phyloP scores from a whole-genome alignment of 495 filamentous ascomycete species.

The Trichoderma erinaceum region DNA sequence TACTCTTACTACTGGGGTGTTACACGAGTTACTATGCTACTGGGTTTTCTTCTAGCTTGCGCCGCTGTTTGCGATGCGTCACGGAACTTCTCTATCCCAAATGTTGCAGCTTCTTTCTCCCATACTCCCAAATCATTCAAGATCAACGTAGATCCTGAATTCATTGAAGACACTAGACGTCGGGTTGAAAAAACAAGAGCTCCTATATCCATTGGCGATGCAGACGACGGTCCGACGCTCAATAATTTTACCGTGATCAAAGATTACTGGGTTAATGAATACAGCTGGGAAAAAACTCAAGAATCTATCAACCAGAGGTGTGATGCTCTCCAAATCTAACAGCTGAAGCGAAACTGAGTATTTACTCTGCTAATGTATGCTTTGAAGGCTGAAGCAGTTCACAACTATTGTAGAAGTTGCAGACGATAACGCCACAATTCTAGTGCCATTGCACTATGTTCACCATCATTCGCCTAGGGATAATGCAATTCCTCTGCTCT shows the following conservation, averaged over 20 bases:
- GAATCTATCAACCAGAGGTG: not conserved
- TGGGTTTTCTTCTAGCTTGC: too few species aligned
- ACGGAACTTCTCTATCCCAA: not conserved
- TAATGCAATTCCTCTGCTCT: conserved; percentile 50
- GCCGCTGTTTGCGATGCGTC: too few species aligned
- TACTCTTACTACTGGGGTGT: too few species aligned
- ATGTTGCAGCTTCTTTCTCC: not conserved
- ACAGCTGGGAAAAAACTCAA: conserved; percentile 12
- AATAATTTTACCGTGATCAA: not conserved
- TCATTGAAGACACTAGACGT: conserved; percentile 5
- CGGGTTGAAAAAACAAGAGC: not conserved
- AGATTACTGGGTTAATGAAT: conserved; percentile 15
- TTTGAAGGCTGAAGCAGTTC: not conserved
- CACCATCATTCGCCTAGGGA: conserved; percentile 18
- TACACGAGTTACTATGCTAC: too few species aligned
- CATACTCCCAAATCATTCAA: not conserved
- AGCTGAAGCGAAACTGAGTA: not conserved
- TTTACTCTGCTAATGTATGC: not conserved
- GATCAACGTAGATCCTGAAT: not conserved
- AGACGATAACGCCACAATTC: not conserved
- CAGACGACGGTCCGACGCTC: not conserved
- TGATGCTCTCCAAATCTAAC: not conserved
- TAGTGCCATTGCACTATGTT: conserved; percentile 15
- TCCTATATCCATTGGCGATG: not conserved
- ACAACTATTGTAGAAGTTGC: not conserved